Percentiles rank a stretch among this genome's conserved stretches.
Conservation (phyloP, 352 stramenopile genomes). For the Sclerospora graminicola region DNA sequence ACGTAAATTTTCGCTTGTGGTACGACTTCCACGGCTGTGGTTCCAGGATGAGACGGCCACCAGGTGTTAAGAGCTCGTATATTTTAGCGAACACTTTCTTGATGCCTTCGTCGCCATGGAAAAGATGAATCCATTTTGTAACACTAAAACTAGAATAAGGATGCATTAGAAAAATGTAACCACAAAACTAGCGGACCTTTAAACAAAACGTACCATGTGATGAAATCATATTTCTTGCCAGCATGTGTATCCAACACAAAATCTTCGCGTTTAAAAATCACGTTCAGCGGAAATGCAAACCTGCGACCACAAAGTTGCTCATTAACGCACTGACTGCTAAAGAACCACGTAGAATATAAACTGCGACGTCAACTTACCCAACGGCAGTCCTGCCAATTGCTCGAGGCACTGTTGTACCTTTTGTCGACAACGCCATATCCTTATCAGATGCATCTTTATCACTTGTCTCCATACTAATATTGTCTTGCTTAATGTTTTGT, state of each 20-base stretch:
- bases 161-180: background rate
- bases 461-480: background rate
- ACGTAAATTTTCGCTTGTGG: slow-evolving; percentile 81
- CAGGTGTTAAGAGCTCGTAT: slow-evolving; percentile 47
- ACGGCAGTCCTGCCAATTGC: slow-evolving; percentile 37
- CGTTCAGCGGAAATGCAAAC: slow-evolving; percentile 59
- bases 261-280: slow-evolving; percentile 79
- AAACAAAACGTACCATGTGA: slow-evolving; percentile 45
- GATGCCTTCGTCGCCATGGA: slow-evolving; percentile 79
- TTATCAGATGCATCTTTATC: slow-evolving; percentile 23
- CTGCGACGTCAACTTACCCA: slow-evolving; percentile 26
- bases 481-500: background rate
- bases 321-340: background rate
- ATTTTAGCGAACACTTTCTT: slow-evolving; percentile 62
- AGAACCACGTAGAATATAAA: background rate
- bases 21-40: slow-evolving; percentile 85
- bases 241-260: slow-evolving; percentile 43
- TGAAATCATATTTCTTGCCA: slow-evolving; percentile 65
- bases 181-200: background rate
- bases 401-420: slow-evolving; percentile 23
- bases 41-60: slow-evolving; percentile 73
- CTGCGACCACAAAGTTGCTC: slow-evolving; percentile 8
- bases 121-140: slow-evolving; percentile 88
- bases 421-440: slow-evolving; percentile 42
- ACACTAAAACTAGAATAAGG: slow-evolving; percentile 65